Evolutionary conservation across 257 asterid species (phyloP).

Genomic region (Primulina eburnea): DNA sequence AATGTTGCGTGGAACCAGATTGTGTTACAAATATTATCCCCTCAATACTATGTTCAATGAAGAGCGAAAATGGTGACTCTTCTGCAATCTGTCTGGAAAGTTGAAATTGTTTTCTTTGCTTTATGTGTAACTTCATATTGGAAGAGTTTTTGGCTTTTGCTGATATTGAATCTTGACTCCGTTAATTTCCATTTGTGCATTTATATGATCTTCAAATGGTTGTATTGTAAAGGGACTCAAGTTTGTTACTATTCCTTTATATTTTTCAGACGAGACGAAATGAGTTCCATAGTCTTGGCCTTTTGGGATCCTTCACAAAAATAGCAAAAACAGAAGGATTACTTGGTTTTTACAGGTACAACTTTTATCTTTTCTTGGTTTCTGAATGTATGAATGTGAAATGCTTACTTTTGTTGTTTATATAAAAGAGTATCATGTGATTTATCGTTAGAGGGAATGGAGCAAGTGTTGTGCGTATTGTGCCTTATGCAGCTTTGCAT

Average conservation of each 20-base stretch:
- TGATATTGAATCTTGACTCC: slow-evolving; percentile 6
- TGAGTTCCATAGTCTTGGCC: slow-evolving; percentile 76
- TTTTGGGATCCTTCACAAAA: slow-evolving; percentile 72
- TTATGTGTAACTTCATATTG: not conserved
- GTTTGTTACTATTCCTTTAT: slow-evolving; percentile 10
- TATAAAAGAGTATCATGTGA: not conserved
- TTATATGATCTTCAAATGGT: slow-evolving; percentile 2
- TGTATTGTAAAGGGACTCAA: slow-evolving; percentile 23
- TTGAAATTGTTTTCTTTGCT: not conserved
- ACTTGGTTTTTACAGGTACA: slow-evolving; percentile 77
- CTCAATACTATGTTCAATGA: not conserved
- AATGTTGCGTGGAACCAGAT: not conserved
- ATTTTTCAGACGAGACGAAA: slow-evolving; percentile 70
- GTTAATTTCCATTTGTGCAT: not conserved
- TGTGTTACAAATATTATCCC: not conserved
- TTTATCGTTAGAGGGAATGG: slow-evolving; percentile 77
- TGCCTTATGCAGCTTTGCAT: slow-evolving; percentile 96
- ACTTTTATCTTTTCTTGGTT: slow-evolving; percentile 6
- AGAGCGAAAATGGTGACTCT: not conserved
- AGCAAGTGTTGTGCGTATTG: slow-evolving; percentile 92
- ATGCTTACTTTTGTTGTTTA: not conserved
- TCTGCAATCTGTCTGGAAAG: not conserved
- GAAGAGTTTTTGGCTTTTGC: not conserved
- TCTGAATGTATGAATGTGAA: not conserved
- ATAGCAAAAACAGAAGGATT: slow-evolving; percentile 85